Conservation (phyloP, 176 grass and related monocot genomes). For the Oryza glumipatula region DNA sequence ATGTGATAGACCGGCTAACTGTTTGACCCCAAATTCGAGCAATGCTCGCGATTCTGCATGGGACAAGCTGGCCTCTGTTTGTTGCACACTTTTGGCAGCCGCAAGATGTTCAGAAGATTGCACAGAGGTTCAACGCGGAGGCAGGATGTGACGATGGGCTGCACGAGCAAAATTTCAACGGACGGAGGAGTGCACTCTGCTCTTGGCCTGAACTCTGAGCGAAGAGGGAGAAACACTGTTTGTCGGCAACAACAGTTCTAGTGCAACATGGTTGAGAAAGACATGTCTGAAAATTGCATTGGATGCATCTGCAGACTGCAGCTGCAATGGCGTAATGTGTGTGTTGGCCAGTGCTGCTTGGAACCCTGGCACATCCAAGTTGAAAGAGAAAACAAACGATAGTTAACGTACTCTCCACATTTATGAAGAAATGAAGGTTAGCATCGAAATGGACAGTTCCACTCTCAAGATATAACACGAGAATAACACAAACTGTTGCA, state of each 20-base stretch:
- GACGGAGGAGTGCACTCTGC: background rate
- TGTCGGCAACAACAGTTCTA: slow-evolving; percentile 4
- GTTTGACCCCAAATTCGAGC: background rate
- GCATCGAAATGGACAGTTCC: background rate
- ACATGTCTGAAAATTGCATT: background rate
- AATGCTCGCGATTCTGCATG: background rate
- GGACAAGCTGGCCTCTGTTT: background rate
- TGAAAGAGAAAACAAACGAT: background rate
- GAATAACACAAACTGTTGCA: background rate
- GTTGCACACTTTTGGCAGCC: background rate
- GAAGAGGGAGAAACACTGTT: background rate
- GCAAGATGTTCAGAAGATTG: background rate
- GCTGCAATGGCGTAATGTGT: background rate
- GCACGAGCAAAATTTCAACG: background rate
- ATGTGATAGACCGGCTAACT: background rate
- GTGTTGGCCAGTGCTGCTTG: background rate
- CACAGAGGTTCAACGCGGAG: background rate
- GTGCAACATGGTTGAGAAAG: background rate
- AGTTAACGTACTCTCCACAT: background rate
- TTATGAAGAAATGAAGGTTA: background rate
- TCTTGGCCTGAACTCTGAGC: background rate
- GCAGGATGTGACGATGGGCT: too few species aligned
- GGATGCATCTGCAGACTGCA: background rate
- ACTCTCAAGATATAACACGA: background rate
- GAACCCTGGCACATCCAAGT: background rate